Evolutionary conservation across 2,329 filamentous ascomycete species (phyloP).

Genomic region (Nothophoma quercina): DNA sequence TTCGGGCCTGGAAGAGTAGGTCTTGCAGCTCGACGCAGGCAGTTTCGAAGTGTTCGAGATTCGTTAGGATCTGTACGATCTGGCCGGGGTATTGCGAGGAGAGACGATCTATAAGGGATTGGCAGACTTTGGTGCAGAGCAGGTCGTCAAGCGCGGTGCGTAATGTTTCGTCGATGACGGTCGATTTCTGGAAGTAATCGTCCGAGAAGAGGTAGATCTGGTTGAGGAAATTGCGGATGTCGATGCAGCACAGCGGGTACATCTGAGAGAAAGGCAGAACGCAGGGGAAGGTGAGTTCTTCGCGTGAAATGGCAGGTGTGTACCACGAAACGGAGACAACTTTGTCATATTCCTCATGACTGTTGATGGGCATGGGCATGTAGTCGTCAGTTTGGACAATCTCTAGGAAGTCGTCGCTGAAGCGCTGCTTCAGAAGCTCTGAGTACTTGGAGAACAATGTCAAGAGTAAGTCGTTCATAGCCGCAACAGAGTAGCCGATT

Average conservation of each 20-base stretch:
- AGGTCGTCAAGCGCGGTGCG: conserved; percentile 91
- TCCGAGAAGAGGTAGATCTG: conserved; percentile 98
- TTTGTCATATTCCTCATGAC: conserved; percentile 89
- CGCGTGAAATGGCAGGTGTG: conserved; percentile 76
- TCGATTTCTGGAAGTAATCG: conserved; percentile 91
- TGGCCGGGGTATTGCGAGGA: conserved; percentile 94
- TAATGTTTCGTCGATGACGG: conserved; percentile 88
- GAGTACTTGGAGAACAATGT: conserved; percentile 93
- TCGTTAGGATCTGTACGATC: conserved; percentile 98
- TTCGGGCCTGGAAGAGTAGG: conserved; percentile 83
- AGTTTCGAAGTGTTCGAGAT: conserved; percentile 94
- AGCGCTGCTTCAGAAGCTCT: conserved; percentile 85
- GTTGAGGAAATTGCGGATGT: conserved; percentile 96
- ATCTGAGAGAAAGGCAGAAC: conserved; percentile 98
- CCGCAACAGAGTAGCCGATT: conserved; percentile 86
- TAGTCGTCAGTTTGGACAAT: conserved; percentile 94
- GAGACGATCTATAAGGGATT: conserved; percentile 84
- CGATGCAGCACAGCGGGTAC: conserved; percentile 98
- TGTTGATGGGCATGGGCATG: conserved; percentile 98
- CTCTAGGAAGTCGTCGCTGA: conserved; percentile 96
- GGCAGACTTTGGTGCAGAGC: conserved; percentile 90
- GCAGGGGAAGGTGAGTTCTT: conserved; percentile 85
- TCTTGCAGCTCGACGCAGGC: conserved; percentile 90
- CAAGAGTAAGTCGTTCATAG: conserved; percentile 85
- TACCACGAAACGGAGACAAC: conserved; percentile 98